Base-by-base conservation (phyloP, 768 basidiomycete genomes). In the Auriculariales sp. region DNA sequence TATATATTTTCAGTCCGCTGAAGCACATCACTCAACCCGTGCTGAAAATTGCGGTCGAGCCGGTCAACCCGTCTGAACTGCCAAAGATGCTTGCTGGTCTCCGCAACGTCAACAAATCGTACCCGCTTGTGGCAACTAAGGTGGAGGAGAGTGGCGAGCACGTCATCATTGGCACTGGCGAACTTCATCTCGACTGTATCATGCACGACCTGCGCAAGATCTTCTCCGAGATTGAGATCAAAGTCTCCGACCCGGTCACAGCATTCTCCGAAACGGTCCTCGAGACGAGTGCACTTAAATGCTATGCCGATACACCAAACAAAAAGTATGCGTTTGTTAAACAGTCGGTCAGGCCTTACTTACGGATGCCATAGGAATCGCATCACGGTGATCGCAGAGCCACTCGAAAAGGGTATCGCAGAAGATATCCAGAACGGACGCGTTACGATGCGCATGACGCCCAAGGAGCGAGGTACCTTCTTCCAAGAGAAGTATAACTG, bases 91-190 rank as follows among this genome's bases (percentile, higher is more conserved):
- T 99, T 52, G 86, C 95, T 12, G 95, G 95, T 48, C 66, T 99
- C 51, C 83, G 95, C 52, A 95, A 89, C 56, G 79, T 99, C 68
- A 98, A 98, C 71, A 99, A 97, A 64, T 91, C 89, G 28, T 99
- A 98, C 64, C 94, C 95, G 3, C 74, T 99, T 11, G 79, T 88
- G 9, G 74, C 81, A 42, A 98, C 95, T 2, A 95, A 97, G 63
- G 95, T 98, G 24, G 95, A 99, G 64, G 95, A 99, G 66, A 90
- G 86, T 48, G 95, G 95, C 17, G 95, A 99, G 62, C 95, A 99
- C 62, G 88, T 99, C 52, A 67, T 99, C 53, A 80, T 98, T 54
- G 95, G 95, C 48, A 97, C 95, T 1, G 95, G 95, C 46, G 95
- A 99, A 61, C 69, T 99, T 47, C 98, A 94, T 66, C 71, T 99